Evolutionary conservation across 2,329 filamentous ascomycete genomes (phyloP).

Genomic region (Pyrenophora tritici-repentis): DNA sequence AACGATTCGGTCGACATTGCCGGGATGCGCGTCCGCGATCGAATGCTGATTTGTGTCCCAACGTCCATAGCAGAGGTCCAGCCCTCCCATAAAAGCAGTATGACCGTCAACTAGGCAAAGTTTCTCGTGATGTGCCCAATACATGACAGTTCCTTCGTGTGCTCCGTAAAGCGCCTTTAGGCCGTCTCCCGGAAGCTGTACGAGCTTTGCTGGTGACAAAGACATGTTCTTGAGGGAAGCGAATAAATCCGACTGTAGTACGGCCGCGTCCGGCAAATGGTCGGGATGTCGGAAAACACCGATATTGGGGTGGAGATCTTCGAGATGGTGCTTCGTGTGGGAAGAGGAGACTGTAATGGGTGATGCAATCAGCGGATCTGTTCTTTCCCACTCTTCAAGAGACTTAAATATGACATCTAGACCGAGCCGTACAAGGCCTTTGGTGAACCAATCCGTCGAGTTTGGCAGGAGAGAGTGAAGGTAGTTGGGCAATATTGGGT

Average conservation of each 20-base stretch:
- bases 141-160: conserved; percentile 78
- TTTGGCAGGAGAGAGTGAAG: conserved; percentile 51
- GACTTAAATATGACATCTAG: conserved; percentile 52
- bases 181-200: conserved; percentile 72
- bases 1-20: conserved; percentile 73
- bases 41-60: conserved; percentile 88
- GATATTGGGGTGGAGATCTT: conserved; percentile 80
- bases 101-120: conserved; percentile 79
- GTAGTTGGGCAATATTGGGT: conserved; percentile 50
- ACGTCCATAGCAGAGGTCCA: conserved; percentile 84
- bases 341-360: conserved; percentile 62
- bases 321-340: conserved; percentile 80
- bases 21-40: conserved; percentile 82
- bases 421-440: conserved; percentile 48
- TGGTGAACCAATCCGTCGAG: conserved; percentile 50
- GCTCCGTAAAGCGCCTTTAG: conserved; percentile 82
- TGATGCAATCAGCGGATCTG: conserved; percentile 51
- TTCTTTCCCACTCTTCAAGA: conserved; percentile 52
- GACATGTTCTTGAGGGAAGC: conserved; percentile 61
- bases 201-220: conserved; percentile 59
- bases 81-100: conserved; percentile 85
- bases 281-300: conserved; percentile 89
- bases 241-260: conserved; percentile 63
- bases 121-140: conserved; percentile 95
- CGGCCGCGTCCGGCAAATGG: conserved; percentile 75